A percentile compares a stretch with the other conserved stretches of the same genome.
Conservation (phyloP, 2,329 filamentous ascomycete genomes). For the Helicocarpus griseus region DNA sequence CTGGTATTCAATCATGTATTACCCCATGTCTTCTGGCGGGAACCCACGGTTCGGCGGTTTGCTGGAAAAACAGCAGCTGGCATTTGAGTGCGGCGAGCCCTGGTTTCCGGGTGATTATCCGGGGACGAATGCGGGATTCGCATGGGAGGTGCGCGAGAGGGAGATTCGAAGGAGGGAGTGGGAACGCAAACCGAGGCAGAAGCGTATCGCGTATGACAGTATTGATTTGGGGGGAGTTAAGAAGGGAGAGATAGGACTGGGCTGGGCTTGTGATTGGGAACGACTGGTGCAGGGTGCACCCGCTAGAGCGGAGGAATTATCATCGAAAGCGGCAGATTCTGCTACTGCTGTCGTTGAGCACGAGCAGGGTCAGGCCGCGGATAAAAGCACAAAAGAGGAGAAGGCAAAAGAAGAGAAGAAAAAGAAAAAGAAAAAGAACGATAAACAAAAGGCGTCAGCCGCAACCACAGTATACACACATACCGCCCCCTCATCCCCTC, state of each 20-base stretch:
- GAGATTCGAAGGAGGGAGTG: constrained; percentile 53
- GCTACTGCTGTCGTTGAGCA: background rate
- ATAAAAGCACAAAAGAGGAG: constrained; percentile 10
- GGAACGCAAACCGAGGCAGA: constrained; percentile 71
- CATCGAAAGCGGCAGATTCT: background rate
- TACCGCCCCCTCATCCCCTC: constrained; percentile 13
- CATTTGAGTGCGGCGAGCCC: constrained; percentile 66
- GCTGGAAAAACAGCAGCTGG: constrained; percentile 66
- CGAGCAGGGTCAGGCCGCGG: background rate
- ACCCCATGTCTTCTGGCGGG: constrained; percentile 66
- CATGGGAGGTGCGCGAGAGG: constrained; percentile 64
- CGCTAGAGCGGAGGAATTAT: constrained; percentile 1
- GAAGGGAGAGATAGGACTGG: constrained; percentile 73
- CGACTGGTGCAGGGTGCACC: constrained; percentile 43
- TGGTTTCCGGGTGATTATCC: constrained; percentile 85
- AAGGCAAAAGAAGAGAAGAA: constrained; percentile 7
- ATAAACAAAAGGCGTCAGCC: background rate
- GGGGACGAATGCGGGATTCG: constrained; percentile 65
- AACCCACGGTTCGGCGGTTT: constrained; percentile 77
- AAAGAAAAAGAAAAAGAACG: background rate
- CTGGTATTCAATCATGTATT: constrained; percentile 81
- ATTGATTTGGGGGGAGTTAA: constrained; percentile 63
- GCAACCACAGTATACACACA: background rate
- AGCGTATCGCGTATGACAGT: constrained; percentile 63
- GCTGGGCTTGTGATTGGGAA: constrained; percentile 79